Conservation (phyloP, 306 rosid genomes). For the Sicyos baderoa region DNA sequence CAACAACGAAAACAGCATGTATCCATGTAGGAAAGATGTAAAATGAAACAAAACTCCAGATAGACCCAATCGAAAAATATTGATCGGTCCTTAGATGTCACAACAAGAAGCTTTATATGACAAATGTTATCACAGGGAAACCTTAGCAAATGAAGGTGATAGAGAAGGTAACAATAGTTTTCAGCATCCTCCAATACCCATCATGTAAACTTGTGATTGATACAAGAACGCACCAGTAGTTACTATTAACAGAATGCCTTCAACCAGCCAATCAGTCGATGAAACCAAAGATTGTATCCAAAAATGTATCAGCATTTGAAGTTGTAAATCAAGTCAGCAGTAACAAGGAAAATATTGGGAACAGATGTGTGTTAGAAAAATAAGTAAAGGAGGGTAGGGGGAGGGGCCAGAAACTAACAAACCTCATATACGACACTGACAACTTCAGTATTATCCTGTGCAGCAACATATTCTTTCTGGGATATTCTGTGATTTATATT, state of each 20-base stretch:
- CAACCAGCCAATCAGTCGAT: not conserved
- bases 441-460: conserved; percentile 59
- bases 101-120: not conserved
- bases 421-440: conserved; percentile 80
- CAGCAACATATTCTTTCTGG: conserved; percentile 47
- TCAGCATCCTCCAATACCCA: conserved; percentile 1
- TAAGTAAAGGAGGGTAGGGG: not conserved
- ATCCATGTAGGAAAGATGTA: not conserved
- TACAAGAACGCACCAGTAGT: not conserved
- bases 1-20: not conserved
- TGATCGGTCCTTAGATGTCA: not conserved
- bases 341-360: not conserved
- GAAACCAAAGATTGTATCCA: not conserved
- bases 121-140: not conserved
- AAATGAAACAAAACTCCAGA: not conserved
- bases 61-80: not conserved
- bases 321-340: conserved; percentile 1
- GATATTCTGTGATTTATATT: conserved; percentile 53
- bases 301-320: conserved; percentile 5
- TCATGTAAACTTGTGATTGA: not conserved
- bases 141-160: not conserved
- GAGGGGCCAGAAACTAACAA: conserved; percentile 1
- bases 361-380: conserved; percentile 10
- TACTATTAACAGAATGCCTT: conserved; percentile 1
- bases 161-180: not conserved